Evolutionary conservation across 352 stramenopile genomes (phyloP).

Genomic region (Globisporangium orthogonon): DNA sequence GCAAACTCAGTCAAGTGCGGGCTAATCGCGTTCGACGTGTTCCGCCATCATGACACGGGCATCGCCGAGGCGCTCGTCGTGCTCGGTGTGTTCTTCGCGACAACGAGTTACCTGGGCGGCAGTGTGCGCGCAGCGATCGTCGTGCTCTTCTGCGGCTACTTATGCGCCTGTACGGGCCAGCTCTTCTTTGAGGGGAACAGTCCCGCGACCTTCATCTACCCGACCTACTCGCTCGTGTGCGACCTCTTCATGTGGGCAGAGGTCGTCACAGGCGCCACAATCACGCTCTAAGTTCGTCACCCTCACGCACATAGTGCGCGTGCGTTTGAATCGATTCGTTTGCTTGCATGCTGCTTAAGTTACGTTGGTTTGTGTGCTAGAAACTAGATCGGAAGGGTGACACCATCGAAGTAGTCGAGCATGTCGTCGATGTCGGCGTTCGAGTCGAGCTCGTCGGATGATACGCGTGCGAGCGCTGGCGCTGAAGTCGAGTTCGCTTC

Average conservation of each 20-base stretch:
- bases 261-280: slow-evolving; percentile 25
- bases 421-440: slow-evolving; percentile 60
- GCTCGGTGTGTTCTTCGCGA: slow-evolving; percentile 24
- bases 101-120: slow-evolving; percentile 28
- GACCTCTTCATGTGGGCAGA: slow-evolving; percentile 58
- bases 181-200: slow-evolving; percentile 60
- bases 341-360: not conserved
- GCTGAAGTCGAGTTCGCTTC: not conserved
- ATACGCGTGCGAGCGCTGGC: not conserved
- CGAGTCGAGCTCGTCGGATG: not conserved
- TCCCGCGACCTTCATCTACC: slow-evolving; percentile 65
- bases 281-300: slow-evolving; percentile 17
- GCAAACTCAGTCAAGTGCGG: slow-evolving; percentile 24
- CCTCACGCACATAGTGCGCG: not conserved
- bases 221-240: slow-evolving; percentile 51
- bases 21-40: slow-evolving; percentile 27
- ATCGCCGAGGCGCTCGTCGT: slow-evolving; percentile 22
- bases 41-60: slow-evolving; percentile 33
- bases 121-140: slow-evolving; percentile 13
- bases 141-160: slow-evolving; percentile 33
- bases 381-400: slow-evolving; percentile 50
- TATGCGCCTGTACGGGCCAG: slow-evolving; percentile 60
- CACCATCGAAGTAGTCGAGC: slow-evolving; percentile 69
- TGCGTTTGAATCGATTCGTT: not conserved
- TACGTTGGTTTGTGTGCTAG: not conserved